Evolutionary conservation across 495 filamentous ascomycete species (phyloP), one percentile per base, ranked within the genome.

Genomic region (Penicillium roqueforti): DNA sequence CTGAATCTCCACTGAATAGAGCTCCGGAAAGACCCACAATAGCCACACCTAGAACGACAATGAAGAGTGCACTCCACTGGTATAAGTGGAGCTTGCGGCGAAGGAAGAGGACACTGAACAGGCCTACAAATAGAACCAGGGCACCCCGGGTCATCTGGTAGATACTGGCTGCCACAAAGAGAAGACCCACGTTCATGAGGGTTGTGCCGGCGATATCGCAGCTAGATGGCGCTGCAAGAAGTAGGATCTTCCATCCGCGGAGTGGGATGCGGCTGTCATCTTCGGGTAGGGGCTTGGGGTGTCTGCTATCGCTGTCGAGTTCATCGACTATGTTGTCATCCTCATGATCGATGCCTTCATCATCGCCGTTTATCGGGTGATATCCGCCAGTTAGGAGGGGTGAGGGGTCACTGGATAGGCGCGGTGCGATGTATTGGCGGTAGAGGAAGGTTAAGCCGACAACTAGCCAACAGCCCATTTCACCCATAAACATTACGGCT

Each of bases 111-210:
- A 98, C 91, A 65, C 90, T 95, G 76, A 98, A 97, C 0, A 97
- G 71, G 0, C 93, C 93, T 10, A 98, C 93, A 54, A 97, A 98
- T 4, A 98, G 77, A 14, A 97, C 92, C 23, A 98, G 76, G 0
- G 93, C 92, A 14, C 93, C 93, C 25, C 93, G 81, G 8, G 92
- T 97, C 93, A 98, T 98, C 68, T 98, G 93, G 76, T 97, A 98
- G 61, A 98, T 95, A 56, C 86, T 91, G 0, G 93, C 90, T 1
- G 88, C 93, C 9, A 97, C 91, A 61, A 97, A 95, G 42, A 97
- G 79, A 53, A 98, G 75, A 11, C 93, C 93, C 5, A 91, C 87
- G 68, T 97, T 98, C 88, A 98, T 96, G 22, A 97, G 83, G 18
- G 93, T 98, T 3, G 93, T 98, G 20, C 89, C 93, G 4, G 87